Conservation (phyloP, 2,329 filamentous ascomycete genomes). For the Xylariaceae sp. region DNA sequence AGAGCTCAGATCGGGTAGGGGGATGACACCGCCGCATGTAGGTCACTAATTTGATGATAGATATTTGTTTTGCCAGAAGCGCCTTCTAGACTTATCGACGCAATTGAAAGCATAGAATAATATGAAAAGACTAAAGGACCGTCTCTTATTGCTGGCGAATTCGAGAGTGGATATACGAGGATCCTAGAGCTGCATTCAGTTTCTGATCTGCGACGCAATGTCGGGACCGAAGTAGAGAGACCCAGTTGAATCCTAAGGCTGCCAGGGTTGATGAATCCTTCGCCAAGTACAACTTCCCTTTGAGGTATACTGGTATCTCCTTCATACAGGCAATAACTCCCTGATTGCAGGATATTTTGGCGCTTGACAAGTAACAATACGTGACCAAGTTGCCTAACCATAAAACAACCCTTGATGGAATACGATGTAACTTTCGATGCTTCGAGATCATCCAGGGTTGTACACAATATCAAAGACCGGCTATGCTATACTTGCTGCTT, state of each 20-base stretch:
- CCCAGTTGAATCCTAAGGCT: conserved; percentile 19
- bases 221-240: conserved; percentile 26
- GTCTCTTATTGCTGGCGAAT: conserved; percentile 1
- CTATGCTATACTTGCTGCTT: conserved; percentile 25
- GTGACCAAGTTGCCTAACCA: conserved; percentile 16
- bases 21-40: conserved; percentile 26
- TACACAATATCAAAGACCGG: conserved; percentile 15
- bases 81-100: conserved; percentile 3
- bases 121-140: background rate
- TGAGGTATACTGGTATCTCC: conserved; percentile 15
- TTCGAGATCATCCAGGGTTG: conserved; percentile 21
- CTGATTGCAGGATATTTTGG: conserved; percentile 17
- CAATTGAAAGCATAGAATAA: background rate
- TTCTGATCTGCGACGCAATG: conserved; percentile 6
- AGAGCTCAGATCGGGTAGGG: conserved; percentile 29
- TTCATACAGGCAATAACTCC: conserved; percentile 10
- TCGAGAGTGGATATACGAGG: conserved; percentile 5
- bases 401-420: conserved; percentile 18
- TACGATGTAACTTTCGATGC: conserved; percentile 25
- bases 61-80: conserved; percentile 12
- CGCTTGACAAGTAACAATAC: conserved; percentile 21
- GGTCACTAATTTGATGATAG: conserved; percentile 9
- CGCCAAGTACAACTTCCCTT: conserved; percentile 7
- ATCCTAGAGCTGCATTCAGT: conserved; percentile 2
- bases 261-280: conserved; percentile 10